Percentiles rank a stretch among this genome's conserved stretches.
These are phyloP conservation scores for Kodamaea arcana DNA, from an alignment of 1,139 yeast genomes.

Conservation along the genomic window DNA sequence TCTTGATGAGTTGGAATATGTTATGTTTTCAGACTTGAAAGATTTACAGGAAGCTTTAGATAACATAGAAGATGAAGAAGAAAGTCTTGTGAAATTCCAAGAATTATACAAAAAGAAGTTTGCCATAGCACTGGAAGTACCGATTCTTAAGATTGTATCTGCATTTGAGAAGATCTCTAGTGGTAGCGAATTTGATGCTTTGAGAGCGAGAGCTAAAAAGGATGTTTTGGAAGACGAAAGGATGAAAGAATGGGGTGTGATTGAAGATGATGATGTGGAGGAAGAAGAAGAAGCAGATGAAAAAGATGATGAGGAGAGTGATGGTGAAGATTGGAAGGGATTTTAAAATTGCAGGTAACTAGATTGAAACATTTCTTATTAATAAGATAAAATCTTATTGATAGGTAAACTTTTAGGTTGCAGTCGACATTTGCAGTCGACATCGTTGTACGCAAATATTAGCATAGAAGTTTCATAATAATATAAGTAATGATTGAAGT, in stretches of 20 bases:
- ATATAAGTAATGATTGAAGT: too few relatives aligned
- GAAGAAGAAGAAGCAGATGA: slow-evolving; percentile 17
- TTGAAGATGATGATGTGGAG: slow-evolving; percentile 22
- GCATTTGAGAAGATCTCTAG: slow-evolving; percentile 56
- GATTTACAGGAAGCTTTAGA: slow-evolving; percentile 41
- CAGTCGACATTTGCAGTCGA: too few relatives aligned
- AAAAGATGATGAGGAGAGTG: slow-evolving; percentile 13
- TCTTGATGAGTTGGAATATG: slow-evolving; percentile 76
- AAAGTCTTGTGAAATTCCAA: slow-evolving; percentile 25
- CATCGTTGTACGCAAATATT: too few relatives aligned
- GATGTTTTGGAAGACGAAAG: slow-evolving; percentile 67
- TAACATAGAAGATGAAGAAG: slow-evolving; percentile 26
- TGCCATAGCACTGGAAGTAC: slow-evolving; percentile 41
- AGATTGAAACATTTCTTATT: too few relatives aligned
- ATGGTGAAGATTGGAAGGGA: slow-evolving; percentile 51
- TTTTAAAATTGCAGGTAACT: too few relatives aligned
- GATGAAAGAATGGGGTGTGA: slow-evolving; percentile 62
- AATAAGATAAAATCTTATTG: too few relatives aligned
- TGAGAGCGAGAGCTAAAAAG: slow-evolving; percentile 60
- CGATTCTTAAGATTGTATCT: slow-evolving; percentile 49
- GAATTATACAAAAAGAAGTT: slow-evolving; percentile 22
- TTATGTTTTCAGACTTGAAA: slow-evolving; percentile 45
- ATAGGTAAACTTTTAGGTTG: too few relatives aligned
- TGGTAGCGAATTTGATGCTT: slow-evolving; percentile 53
- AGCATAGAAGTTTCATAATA: too few relatives aligned